A percentile compares a stretch with the other conserved stretches of the same genome.
Conservation (phyloP, 2,329 filamentous ascomycete genomes). For the Aureobasidium sp. region DNA sequence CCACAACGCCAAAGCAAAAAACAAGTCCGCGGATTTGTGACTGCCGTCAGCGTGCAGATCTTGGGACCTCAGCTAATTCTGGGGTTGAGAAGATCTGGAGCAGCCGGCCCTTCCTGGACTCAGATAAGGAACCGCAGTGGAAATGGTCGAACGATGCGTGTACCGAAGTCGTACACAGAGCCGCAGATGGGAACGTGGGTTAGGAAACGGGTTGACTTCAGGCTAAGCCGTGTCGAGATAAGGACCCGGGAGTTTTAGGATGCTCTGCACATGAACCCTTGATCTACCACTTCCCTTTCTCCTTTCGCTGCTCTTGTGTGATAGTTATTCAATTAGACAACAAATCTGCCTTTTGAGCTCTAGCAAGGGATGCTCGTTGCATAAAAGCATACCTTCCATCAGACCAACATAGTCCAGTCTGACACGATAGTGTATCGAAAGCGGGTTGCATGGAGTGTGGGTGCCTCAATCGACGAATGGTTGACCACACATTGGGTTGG, state of each 20-base stretch:
- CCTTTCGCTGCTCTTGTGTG: neutral
- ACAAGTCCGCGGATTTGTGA: slow-evolving; percentile 13
- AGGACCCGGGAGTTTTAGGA: slow-evolving; percentile 3
- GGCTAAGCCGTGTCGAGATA: slow-evolving; percentile 9
- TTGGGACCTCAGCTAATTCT: slow-evolving; percentile 1
- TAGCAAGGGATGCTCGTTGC: neutral
- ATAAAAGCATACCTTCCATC: neutral
- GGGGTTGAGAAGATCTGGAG: slow-evolving; percentile 1
- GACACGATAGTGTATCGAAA: neutral
- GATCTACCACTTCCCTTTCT: neutral
- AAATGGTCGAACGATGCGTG: neutral
- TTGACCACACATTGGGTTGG: neutral
- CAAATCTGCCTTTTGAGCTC: neutral
- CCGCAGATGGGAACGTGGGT: slow-evolving; percentile 8
- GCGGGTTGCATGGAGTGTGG: neutral
- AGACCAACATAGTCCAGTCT: neutral
- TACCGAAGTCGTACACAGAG: neutral
- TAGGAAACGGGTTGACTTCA: slow-evolving; percentile 5
- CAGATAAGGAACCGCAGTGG: slow-evolving; percentile 8
- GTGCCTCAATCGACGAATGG: neutral
- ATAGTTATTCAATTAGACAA: neutral
- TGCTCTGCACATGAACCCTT: neutral
- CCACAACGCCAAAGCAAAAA: slow-evolving; percentile 13
- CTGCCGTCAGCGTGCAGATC: slow-evolving; percentile 7
- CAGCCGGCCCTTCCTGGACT: neutral